Conservation (phyloP, 805 yeast species). For the Cyberlindnera mrakii region DNA sequence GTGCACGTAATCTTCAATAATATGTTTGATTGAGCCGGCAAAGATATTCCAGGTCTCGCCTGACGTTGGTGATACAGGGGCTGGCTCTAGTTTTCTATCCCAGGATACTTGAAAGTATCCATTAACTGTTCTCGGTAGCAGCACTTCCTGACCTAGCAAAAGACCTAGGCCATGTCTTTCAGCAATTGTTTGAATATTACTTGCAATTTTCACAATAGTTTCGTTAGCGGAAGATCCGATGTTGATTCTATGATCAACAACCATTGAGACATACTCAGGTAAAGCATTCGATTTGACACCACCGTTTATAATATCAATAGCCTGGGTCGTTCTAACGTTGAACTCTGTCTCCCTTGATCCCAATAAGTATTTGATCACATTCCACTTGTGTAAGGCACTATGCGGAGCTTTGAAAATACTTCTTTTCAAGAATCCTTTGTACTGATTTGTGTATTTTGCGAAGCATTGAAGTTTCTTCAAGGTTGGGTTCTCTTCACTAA, state of each 20-base stretch:
- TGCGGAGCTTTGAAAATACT: constrained; percentile 28
- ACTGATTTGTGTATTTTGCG: constrained; percentile 35
- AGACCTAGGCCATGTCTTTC: constrained; percentile 29
- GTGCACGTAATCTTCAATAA: constrained; percentile 46
- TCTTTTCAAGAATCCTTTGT: constrained; percentile 13
- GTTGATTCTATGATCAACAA: constrained; percentile 51
- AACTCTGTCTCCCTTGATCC: constrained; percentile 36
- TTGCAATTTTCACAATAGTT: constrained; percentile 26
- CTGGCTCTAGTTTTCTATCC: constrained; percentile 35
- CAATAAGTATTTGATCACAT: constrained; percentile 30
- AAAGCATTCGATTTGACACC: constrained; percentile 63
- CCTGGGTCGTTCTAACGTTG: constrained; percentile 27
- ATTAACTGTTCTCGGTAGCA: constrained; percentile 15
- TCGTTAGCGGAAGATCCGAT: constrained; percentile 34
- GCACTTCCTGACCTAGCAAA: not conserved
- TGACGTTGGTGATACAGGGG: constrained; percentile 43
- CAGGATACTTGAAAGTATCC: constrained; percentile 36
- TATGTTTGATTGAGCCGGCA: constrained; percentile 55
- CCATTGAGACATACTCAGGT: constrained; percentile 47
- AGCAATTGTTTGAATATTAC: constrained; percentile 33
- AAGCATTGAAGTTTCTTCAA: constrained; percentile 48
- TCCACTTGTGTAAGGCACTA: constrained; percentile 28
- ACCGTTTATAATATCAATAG: constrained; percentile 53
- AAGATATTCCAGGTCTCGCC: constrained; percentile 46
- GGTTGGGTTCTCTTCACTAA: constrained; percentile 46